Percentiles rank a stretch among this genome's conserved stretches.
Evolutionary conservation across 2,329 filamentous ascomycete species (phyloP).

Genomic region (Penicillium sp.): DNA sequence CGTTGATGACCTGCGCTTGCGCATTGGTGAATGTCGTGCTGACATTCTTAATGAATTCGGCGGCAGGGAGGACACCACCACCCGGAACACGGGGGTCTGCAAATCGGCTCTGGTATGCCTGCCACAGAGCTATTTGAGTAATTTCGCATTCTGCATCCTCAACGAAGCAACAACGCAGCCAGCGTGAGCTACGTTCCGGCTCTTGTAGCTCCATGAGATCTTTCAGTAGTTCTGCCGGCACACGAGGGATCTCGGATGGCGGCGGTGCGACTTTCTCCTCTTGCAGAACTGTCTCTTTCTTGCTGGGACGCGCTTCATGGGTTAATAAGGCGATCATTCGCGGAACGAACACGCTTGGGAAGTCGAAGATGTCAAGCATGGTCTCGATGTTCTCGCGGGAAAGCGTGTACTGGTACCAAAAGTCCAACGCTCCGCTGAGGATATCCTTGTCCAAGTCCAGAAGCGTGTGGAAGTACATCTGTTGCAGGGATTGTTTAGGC

Average conservation of each 20-base stretch:
- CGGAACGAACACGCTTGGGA: conserved; percentile 52
- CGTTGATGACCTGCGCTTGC: conserved; percentile 76
- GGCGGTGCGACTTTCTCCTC: conserved; percentile 51
- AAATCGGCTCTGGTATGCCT: conserved; percentile 86
- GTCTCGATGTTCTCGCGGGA: conserved; percentile 72
- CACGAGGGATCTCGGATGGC: conserved; percentile 53
- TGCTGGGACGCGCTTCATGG: conserved; percentile 58
- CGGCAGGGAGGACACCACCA: conserved; percentile 57
- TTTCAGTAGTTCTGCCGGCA: conserved; percentile 63
- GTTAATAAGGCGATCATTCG: conserved; percentile 72
- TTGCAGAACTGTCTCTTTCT: conserved; percentile 52
- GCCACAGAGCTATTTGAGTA: conserved; percentile 93
- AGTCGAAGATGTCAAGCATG: conserved; percentile 30
- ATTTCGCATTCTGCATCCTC: conserved; percentile 79
- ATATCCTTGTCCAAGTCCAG: conserved; percentile 71
- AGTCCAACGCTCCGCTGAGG: conserved; percentile 78
- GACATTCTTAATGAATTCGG: conserved; percentile 96
- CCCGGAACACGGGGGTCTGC: conserved; percentile 41
- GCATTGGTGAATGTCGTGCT: conserved; percentile 70
- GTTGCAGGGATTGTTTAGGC: conserved; percentile 54
- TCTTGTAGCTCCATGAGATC: conserved; percentile 68
- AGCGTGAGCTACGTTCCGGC: conserved; percentile 76
- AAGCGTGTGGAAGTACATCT: conserved; percentile 34
- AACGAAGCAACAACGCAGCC: conserved; percentile 88
- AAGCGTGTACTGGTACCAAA: conserved; percentile 90